A percentile compares a stretch with the other conserved stretches of the same genome.
phyloP scores from a whole-genome alignment of 192 early-diverging fungal genomes.

The Endogone sp. region DNA sequence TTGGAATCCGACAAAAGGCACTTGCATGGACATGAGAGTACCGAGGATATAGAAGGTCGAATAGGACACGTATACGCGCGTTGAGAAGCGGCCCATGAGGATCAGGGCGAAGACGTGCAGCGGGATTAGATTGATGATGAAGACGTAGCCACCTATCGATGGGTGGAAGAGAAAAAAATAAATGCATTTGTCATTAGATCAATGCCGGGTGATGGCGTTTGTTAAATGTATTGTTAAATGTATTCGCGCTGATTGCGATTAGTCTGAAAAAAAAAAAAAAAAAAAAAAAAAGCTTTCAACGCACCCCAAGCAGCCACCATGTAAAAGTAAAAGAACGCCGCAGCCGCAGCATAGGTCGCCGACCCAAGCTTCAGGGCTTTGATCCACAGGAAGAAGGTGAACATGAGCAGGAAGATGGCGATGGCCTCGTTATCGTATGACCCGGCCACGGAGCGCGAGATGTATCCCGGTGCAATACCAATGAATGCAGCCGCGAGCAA shows the following conservation, averaged over 20 bases:
- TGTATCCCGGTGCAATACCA: constrained; percentile 98
- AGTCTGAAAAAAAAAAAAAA: no score
- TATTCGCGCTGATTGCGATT: neutral
- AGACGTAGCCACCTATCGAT: constrained; percentile 84
- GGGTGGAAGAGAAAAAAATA: neutral
- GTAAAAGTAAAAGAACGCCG: constrained; percentile 98
- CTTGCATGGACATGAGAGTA: constrained; percentile 96
- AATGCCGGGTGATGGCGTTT: neutral
- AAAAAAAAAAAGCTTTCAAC: no score
- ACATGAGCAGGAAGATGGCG: constrained; percentile 97
- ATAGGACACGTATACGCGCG: constrained; percentile 93
- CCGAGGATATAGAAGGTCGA: constrained; percentile 98
- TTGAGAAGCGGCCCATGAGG: constrained; percentile 94
- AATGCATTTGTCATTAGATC: neutral
- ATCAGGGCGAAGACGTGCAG: constrained; percentile 93
- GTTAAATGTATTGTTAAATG: neutral
- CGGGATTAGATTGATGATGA: constrained; percentile 98
- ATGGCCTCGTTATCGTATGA: constrained; percentile 99
- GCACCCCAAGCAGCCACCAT: constrained; percentile 99
- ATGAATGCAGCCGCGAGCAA: constrained; percentile 97
- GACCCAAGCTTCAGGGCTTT: constrained; percentile 94
- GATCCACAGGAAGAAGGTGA: constrained; percentile 98
- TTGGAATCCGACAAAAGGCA: constrained; percentile 99
- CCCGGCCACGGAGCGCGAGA: constrained; percentile 99
- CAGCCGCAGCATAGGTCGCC: constrained; percentile 77